phyloP scores from a whole-genome alignment of 179 eudicot species.

The Silene noctiflora region DNA sequence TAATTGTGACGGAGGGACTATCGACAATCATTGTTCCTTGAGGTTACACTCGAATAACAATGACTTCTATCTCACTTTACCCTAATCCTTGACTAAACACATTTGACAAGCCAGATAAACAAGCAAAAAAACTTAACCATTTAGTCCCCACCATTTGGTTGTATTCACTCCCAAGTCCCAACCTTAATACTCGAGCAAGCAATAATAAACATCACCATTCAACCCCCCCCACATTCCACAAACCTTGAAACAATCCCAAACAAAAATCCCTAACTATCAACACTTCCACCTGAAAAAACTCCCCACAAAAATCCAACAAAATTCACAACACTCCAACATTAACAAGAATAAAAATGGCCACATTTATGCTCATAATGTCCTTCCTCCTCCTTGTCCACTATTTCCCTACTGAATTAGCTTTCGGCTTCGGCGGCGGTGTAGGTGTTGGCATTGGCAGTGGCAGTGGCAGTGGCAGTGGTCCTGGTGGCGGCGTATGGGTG shows the following conservation, averaged over 20 bases:
- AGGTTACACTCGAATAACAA: background rate
- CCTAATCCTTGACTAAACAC: background rate
- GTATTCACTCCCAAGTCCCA: slow-evolving; percentile 22
- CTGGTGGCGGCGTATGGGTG: slow-evolving; percentile 51
- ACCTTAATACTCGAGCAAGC: background rate
- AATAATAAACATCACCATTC: slow-evolving; percentile 3
- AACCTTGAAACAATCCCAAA: background rate
- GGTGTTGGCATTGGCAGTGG: slow-evolving; percentile 35
- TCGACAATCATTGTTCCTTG: too few species aligned
- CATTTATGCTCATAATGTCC: slow-evolving; percentile 19
- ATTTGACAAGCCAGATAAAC: background rate
- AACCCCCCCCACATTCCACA: background rate
- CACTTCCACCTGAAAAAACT: background rate
- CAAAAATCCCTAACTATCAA: background rate
- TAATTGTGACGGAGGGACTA: too few species aligned
- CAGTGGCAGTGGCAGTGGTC: slow-evolving; percentile 40
- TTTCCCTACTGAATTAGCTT: slow-evolving; percentile 27
- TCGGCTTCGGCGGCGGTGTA: slow-evolving; percentile 34
- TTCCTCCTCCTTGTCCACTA: slow-evolving; percentile 30
- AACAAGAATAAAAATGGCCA: slow-evolving; percentile 28
- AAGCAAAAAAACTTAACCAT: background rate
- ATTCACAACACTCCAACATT: background rate
- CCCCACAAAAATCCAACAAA: background rate
- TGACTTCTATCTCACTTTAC: background rate
- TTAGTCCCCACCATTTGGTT: slow-evolving; percentile 25